Evolutionary conservation across 495 filamentous ascomycete species (phyloP).

Genomic region (Tuber melanosporum): DNA sequence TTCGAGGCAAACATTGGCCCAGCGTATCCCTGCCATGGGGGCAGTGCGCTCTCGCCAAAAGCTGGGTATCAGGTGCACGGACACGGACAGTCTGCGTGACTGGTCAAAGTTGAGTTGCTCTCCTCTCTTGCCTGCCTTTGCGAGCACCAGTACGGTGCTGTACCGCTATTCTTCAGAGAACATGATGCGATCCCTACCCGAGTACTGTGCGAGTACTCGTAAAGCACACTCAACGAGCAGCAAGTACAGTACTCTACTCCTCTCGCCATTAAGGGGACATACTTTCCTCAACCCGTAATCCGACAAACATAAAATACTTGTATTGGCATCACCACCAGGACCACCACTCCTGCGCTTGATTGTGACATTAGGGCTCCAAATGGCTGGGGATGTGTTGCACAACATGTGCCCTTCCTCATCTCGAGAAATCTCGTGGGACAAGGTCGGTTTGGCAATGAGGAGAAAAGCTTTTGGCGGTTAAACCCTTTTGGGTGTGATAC

Average conservation of each 20-base stretch:
- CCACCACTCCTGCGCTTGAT: background rate
- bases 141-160: too few relatives aligned
- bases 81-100: background rate
- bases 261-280: background rate
- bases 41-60: background rate
- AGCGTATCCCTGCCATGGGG: background rate
- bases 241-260: too few relatives aligned
- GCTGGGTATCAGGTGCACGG: background rate
- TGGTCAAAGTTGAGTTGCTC: background rate
- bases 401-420: background rate
- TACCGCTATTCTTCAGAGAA: background rate
- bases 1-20: background rate
- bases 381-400: background rate
- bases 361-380: background rate
- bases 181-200: background rate
- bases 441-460: background rate
- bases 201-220: too few relatives aligned
- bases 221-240: background rate
- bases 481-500: too few relatives aligned
- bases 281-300: background rate
- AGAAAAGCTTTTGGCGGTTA: too few relatives aligned
- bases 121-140: background rate
- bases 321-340: background rate
- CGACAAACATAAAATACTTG: background rate
- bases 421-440: background rate